phyloP scores from a whole-genome alignment of 208 protist genomes.

The Zelonia costaricensis region DNA sequence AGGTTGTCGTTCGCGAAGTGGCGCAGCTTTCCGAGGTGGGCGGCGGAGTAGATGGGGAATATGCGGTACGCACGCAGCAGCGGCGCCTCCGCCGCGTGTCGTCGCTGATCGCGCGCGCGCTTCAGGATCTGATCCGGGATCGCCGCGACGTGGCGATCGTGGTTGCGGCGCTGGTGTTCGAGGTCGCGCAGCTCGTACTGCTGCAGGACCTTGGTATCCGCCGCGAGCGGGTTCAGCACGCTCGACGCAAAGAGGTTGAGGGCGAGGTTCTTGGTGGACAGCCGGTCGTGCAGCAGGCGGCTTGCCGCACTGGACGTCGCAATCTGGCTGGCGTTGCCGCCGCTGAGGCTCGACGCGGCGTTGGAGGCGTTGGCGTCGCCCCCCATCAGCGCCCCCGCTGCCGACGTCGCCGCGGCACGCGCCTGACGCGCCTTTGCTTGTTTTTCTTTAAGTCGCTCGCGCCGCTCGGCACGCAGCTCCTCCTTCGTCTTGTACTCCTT shows the following conservation, averaged over 20 bases:
- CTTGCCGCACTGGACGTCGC: slow-evolving; percentile 8
- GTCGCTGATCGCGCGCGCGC: slow-evolving; percentile 44
- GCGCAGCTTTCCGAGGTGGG: slow-evolving; percentile 69
- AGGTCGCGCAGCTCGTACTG: slow-evolving; percentile 80
- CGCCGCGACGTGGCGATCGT: slow-evolving; percentile 78
- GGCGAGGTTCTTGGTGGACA: slow-evolving; percentile 61
- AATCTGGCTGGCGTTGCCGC: background rate
- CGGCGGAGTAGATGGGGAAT: slow-evolving; percentile 54
- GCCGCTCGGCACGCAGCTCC: slow-evolving; percentile 63
- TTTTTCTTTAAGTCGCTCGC: slow-evolving; percentile 51
- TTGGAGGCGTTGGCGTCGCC: slow-evolving; percentile 1
- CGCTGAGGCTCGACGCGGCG: background rate
- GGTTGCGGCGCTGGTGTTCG: slow-evolving; percentile 77
- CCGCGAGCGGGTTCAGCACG: slow-evolving; percentile 71
- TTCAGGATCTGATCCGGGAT: slow-evolving; percentile 78
- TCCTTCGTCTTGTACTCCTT: slow-evolving; percentile 61
- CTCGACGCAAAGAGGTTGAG: slow-evolving; percentile 61
- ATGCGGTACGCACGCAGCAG: slow-evolving; percentile 72
- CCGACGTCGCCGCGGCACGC: slow-evolving; percentile 17
- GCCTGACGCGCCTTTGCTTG: slow-evolving; percentile 47
- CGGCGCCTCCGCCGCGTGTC: slow-evolving; percentile 62
- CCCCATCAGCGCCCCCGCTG: background rate
- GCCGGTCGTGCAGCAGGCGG: slow-evolving; percentile 45
- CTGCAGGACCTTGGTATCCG: slow-evolving; percentile 59
- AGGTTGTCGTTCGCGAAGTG: slow-evolving; percentile 81